Evolutionary conservation across 805 yeast species (phyloP), one percentile per base, ranked within the genome.

Genomic region (Myxozyma geophila): DNA sequence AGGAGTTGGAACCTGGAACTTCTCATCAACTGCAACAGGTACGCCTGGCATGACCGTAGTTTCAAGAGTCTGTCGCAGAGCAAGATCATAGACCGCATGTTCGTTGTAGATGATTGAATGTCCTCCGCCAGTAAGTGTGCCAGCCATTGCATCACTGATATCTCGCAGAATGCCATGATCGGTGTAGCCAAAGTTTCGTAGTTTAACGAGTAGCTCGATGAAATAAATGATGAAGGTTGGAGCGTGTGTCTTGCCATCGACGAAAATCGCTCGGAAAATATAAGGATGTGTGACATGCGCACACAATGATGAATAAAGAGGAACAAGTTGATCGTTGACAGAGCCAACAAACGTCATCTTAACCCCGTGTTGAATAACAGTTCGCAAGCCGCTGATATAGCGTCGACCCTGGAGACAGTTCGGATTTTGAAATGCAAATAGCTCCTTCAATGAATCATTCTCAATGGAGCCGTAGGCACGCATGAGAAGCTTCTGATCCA

Each of bases 61-160:
- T 70, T 89, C 92, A 21, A 92, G 75, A 1, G 90, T 83, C 72
- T 89, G 87, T 63, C 86, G 82, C 46, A 92, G 71, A 0, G 95
- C 97, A 66, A 90, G 74, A 67, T 87, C 90, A 74, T 93, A 93
- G 0, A 95, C 98, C 61, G 87, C 83, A 6, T 87, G 85, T 68
- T 90, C 96, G 71, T 89, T 88, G 75, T 93, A 93, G 35, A 95
- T 86, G 66, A 84, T 87, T 0, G 98, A 92, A 74, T 93, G 99
- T 0, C 99, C 99, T 7, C 95, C 92, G 1, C 98, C 97, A 0
- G 97, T 93, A 58, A 95, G 78, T 0, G 97, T 89, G 0, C 99
- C 99, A 0, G 96, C 95, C 66, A 89, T 75, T 0, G 90, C 82
- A 48, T 81, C 82, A 59, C 97, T 90, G 50, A 93, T 82, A 73